Conservation (phyloP, 2,329 filamentous ascomycete genomes). For the Pseudogymnoascus sp. region DNA sequence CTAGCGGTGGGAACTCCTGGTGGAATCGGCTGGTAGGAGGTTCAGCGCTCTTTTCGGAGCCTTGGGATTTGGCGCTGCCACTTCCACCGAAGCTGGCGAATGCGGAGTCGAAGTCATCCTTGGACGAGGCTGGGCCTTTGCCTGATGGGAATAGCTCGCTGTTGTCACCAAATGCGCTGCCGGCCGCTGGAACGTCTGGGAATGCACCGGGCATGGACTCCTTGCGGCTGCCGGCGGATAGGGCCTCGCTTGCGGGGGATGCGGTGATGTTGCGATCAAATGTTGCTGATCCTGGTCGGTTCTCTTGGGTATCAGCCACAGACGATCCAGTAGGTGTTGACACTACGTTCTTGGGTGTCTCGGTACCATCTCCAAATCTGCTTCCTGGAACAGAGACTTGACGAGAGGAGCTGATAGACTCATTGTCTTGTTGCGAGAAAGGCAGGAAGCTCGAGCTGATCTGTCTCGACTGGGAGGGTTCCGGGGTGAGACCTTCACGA, state of each 20-base stretch:
- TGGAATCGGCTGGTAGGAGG: slow-evolving; percentile 45
- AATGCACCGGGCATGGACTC: slow-evolving; percentile 45
- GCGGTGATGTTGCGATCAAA: slow-evolving; percentile 27
- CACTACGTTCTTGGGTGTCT: slow-evolving; percentile 33
- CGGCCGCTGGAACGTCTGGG: slow-evolving; percentile 34
- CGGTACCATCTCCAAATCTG: slow-evolving; percentile 45
- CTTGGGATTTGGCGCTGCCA: slow-evolving; percentile 41
- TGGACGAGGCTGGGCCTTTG: slow-evolving; percentile 35
- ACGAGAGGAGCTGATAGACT: slow-evolving; percentile 69
- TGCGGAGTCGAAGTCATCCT: slow-evolving; percentile 78
- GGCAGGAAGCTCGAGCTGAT: slow-evolving; percentile 71
- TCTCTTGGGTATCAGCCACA: slow-evolving; percentile 21
- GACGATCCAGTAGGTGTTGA: slow-evolving; percentile 28
- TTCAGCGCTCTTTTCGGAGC: slow-evolving; percentile 37
- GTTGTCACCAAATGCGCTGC: slow-evolving; percentile 47
- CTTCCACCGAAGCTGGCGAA: slow-evolving; percentile 63
- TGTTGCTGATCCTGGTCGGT: slow-evolving; percentile 23
- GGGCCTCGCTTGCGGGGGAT: slow-evolving; percentile 23
- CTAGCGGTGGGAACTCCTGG: slow-evolving; percentile 86
- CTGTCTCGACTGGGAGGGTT: slow-evolving; percentile 67
- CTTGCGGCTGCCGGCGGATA: slow-evolving; percentile 25
- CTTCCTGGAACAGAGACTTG: slow-evolving; percentile 68
- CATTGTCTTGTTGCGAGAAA: slow-evolving; percentile 53
- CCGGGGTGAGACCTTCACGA: slow-evolving; percentile 39
- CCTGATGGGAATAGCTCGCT: slow-evolving; percentile 41